Base-by-base conservation (phyloP, 1,284 basidiomycete species). In the Trametes pubescens region DNA sequence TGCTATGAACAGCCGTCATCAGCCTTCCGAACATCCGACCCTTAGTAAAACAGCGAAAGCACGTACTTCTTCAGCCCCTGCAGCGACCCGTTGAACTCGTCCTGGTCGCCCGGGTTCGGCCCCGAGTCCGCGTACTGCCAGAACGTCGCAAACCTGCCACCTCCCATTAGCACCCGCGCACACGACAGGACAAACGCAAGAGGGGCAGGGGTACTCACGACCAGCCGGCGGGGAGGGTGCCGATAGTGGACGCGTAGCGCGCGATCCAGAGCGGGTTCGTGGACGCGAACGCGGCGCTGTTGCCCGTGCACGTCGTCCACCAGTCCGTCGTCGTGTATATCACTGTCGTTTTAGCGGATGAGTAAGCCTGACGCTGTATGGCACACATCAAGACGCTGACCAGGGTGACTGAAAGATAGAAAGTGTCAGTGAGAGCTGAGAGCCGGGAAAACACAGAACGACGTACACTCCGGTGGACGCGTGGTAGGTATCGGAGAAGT, bases 271-370 rank as follows among this genome's bases (percentile, higher is more conserved):
- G 77, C 1, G 87, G 86, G 72, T 84, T 85, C 59, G 78, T 81
- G 9, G 71, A 59, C 13, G 73, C 82, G 68, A 89, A 88, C 32
- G 77, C 73, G 34, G 79, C 76, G 62, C 80, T 84, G 73, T 86
- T 84, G 9, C 85, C 84, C 2, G 88, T 89, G 75, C 89, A 91
- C 21, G 81, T 81, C 37, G 69, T 84, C 89, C 88, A 91, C 89
- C 88, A 91, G 69, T 84, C 80, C 1, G 86, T 86, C 1, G 82
- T 87, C 32, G 84, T 85, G 71, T 90, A 91, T 59, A 91, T 88
- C 51, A 85, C 85, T 79, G 72, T 29, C 29, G 4, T 11, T 4
- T 13, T 8, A 32, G 29, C 29, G 29, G 29, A 48, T 21, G 43
- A 11, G 9, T n/a, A 3, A 44, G 16, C 22, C n/a, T 22, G 11